Base-by-base conservation (phyloP, 1,139 yeast genomes). In the Debaryomyces coudertii region DNA sequence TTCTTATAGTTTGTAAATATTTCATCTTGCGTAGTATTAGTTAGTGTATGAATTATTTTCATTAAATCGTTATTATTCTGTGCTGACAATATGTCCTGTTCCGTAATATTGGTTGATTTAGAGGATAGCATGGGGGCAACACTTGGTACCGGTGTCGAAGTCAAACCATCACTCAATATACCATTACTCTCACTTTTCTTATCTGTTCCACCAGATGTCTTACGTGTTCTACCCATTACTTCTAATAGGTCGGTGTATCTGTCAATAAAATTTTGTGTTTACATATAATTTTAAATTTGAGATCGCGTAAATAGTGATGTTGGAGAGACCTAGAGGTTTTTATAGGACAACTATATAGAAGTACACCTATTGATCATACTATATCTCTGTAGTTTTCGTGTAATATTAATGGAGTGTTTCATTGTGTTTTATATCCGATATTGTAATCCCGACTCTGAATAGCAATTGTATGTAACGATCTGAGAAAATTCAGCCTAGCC, bases 1-100 rank as follows among this genome's bases (percentile, higher is more conserved):
- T 53, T 47, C 46, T 65, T 63, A 53, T 66, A 72, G 41, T 58
- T 56, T 3, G 56, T 52, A 45, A 72, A 69, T 9, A 68, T 37
- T 42, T 62, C 66, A 52, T 73, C 78, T 46, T 69, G 75, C 30
- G 65, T 58, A 4, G 74, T 68, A 37, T 65, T 61, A 7, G 73
- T 64, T 20, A 72, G 57, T 14, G 62, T 55, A 44, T 71, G 69
- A 29, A 74, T 61, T 23, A 73, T 52, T 25, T 60, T 61, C 11
- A 70, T 56, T 29, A 74, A 51, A 22, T 68, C 63, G 12, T 60
- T 65, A 40, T 60, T 55, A 37, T 62, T 60, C 8, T 53, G 56
- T 11, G 69, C 62, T 7, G 61, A 54, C 11, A 68, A 33, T 8
- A 73, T 65, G 36, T 70, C 76, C 38, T 62, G 59, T 44, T 71